Conservation (phyloP, 345 rosid genomes). For the Populus tremula region DNA sequence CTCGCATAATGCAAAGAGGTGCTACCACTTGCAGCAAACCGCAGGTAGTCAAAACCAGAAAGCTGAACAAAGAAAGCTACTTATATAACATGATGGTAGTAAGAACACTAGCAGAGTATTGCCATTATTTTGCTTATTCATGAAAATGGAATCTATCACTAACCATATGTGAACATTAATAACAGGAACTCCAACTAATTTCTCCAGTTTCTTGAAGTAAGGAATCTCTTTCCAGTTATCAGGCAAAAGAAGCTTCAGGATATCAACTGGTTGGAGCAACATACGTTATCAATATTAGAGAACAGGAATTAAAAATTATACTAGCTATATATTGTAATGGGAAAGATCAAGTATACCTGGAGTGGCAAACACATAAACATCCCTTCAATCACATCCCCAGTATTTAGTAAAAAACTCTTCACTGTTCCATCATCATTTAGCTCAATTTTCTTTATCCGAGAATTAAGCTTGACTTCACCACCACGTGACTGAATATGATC, state of each 20-base stretch:
- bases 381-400: slow-evolving; percentile 71
- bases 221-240: slow-evolving; percentile 76
- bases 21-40: background rate
- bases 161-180: slow-evolving; percentile 96
- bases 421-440: slow-evolving; percentile 77
- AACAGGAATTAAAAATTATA: background rate
- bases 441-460: slow-evolving; percentile 78
- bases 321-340: background rate
- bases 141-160: slow-evolving; percentile 35
- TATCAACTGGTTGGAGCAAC: slow-evolving; percentile 58
- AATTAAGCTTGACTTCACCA: slow-evolving; percentile 76
- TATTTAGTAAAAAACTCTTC: slow-evolving; percentile 60
- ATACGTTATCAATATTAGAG: slow-evolving; percentile 18
- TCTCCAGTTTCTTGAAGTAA: slow-evolving; percentile 81
- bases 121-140: background rate
- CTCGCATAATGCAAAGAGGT: background rate
- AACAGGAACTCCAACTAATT: slow-evolving; percentile 93
- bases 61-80: background rate
- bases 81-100: background rate
- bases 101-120: background rate
- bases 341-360: slow-evolving; percentile 55
- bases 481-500: slow-evolving; percentile 73
- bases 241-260: slow-evolving; percentile 82
- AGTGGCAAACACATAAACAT: slow-evolving; percentile 80
- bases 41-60: background rate